Evolutionary conservation across 73 alveolate species (phyloP).

Genomic region (Loxodes magnus): DNA sequence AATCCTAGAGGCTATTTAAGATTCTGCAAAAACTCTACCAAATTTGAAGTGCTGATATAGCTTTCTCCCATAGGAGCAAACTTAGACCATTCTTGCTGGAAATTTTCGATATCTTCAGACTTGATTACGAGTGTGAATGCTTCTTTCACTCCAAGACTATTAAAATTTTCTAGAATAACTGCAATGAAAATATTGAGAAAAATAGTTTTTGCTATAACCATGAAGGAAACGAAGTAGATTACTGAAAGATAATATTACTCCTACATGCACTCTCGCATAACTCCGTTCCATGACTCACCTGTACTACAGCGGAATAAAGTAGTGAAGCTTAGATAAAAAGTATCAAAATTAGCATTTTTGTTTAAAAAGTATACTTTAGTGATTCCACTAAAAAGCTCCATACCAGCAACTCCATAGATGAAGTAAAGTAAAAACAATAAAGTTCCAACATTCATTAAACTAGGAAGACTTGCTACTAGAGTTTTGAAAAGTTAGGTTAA

Average conservation of each 20-base stretch:
- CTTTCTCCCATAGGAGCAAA: conserved; percentile 36
- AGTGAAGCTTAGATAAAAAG: conserved; percentile 26
- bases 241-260: conserved; percentile 3
- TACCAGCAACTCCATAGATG: conserved; percentile 42
- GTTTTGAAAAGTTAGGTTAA: conserved; percentile 48
- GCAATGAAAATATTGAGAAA: conserved; percentile 52
- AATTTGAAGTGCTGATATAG: conserved; percentile 14
- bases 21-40: conserved; percentile 20
- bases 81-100: conserved; percentile 27
- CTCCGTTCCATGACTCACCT: conserved; percentile 42
- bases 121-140: conserved; percentile 23
- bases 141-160: conserved; percentile 18
- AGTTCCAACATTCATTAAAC: conserved; percentile 8
- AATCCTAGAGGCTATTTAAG: conserved; percentile 51
- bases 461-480: conserved; percentile 49
- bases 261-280: conserved; percentile 31
- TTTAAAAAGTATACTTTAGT: background rate
- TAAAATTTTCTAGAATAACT: conserved; percentile 36
- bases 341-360: conserved; percentile 24
- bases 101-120: conserved; percentile 28
- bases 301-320: conserved; percentile 24
- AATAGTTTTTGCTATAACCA: conserved; percentile 23
- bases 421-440: conserved; percentile 26
- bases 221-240: conserved; percentile 22
- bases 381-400: conserved; percentile 26